Percentiles rank a stretch among this genome's conserved stretches.
Conservation (phyloP, 139 green algal genomes). For the Nannochloris sp. region DNA sequence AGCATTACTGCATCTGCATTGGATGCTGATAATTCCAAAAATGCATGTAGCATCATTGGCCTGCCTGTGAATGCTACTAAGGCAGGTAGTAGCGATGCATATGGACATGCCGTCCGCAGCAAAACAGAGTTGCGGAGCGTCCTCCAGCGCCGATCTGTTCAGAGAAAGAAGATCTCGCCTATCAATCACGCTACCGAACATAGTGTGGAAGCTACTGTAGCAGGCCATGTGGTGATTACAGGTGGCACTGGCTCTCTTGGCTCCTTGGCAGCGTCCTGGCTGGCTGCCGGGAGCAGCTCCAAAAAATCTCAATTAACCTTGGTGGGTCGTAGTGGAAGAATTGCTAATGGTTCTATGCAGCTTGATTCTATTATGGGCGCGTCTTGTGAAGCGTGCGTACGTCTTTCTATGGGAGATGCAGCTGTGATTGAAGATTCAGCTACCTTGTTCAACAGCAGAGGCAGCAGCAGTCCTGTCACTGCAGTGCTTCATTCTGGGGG, state of each 20-base stretch:
- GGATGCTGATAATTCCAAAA: not conserved
- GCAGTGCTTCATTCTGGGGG: conserved; percentile 60
- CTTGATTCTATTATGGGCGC: not conserved
- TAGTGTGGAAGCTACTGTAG: no score
- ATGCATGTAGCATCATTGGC: not conserved
- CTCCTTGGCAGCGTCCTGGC: conserved; percentile 50
- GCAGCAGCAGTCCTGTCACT: not conserved
- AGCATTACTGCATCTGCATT: not conserved
- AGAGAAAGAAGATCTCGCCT: not conserved
- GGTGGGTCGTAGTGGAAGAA: not conserved
- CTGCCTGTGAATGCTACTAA: no score
- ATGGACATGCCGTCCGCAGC: not conserved
- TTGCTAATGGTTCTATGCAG: not conserved
- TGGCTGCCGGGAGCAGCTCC: conserved; percentile 1
- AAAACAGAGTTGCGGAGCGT: not conserved
- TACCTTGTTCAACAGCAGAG: not conserved
- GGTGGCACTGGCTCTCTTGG: conserved; percentile 64
- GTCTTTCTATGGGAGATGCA: not conserved
- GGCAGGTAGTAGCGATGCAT: not conserved
- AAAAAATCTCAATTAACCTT: not conserved
- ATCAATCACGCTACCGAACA: no score
- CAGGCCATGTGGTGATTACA: conserved; percentile 35
- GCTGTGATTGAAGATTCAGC: not conserved
- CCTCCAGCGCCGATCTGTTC: not conserved
- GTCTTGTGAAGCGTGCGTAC: not conserved